phyloP scores from a whole-genome alignment of 1,284 basidiomycete genomes.

The Pyrrhoderma lamaoense region DNA sequence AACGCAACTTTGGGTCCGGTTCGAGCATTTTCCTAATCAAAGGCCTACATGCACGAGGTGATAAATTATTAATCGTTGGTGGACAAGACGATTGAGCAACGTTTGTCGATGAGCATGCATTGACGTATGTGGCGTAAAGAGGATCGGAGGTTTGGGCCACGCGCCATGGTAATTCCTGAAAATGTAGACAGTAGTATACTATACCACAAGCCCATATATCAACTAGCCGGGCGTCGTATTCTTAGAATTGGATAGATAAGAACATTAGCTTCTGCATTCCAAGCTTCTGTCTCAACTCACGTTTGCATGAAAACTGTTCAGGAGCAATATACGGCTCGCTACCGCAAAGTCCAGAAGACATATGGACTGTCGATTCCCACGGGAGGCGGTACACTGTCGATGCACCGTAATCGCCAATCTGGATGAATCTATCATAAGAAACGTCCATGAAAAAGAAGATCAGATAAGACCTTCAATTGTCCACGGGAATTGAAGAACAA shows the following conservation, averaged over 20 bases:
- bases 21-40: slow-evolving; percentile 94
- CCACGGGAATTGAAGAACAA: slow-evolving; percentile 89
- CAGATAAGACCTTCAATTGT: slow-evolving; percentile 73
- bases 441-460: slow-evolving; percentile 19
- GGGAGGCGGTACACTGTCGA: slow-evolving; percentile 97
- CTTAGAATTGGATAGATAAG: slow-evolving; percentile 43
- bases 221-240: slow-evolving; percentile 95
- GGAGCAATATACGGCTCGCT: slow-evolving; percentile 99
- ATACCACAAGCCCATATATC: slow-evolving; percentile 97
- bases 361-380: slow-evolving; percentile 96
- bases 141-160: slow-evolving; percentile 83
- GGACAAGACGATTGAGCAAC: slow-evolving; percentile 44
- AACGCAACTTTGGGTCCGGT: slow-evolving; percentile 81
- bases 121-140: slow-evolving; percentile 77
- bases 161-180: slow-evolving; percentile 95
- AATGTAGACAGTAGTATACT: slow-evolving; percentile 98
- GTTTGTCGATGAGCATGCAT: slow-evolving; percentile 46
- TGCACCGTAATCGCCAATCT: slow-evolving; percentile 98
- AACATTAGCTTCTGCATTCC: too few relatives aligned
- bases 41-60: slow-evolving; percentile 77
- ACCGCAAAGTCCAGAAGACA: slow-evolving; percentile 94
- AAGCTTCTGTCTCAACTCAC: slow-evolving; percentile 45
- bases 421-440: slow-evolving; percentile 19
- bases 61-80: slow-evolving; percentile 81
- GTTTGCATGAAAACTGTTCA: slow-evolving; percentile 93